These are phyloP conservation scores for Linnemannia hyalina DNA, from an alignment of 192 early-diverging fungal species.

Conservation along the genomic window DNA sequence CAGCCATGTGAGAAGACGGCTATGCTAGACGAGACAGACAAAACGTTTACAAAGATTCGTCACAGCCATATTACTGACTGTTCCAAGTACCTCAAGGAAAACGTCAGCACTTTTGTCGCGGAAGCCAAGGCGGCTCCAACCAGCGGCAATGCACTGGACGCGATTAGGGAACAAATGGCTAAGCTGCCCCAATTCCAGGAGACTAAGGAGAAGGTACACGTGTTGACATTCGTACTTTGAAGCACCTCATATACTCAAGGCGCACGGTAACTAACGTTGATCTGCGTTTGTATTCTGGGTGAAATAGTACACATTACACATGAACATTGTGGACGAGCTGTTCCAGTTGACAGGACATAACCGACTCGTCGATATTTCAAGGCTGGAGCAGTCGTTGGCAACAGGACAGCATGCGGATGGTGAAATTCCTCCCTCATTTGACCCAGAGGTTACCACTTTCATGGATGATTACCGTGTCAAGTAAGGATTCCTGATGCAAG, in stretches of 20 bases:
- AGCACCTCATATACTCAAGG: no score
- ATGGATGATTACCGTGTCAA: slow-evolving; percentile 76
- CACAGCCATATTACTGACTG: slow-evolving; percentile 89
- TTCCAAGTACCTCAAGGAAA: slow-evolving; percentile 75
- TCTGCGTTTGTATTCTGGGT: background rate
- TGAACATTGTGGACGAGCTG: slow-evolving; percentile 86
- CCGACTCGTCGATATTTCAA: slow-evolving; percentile 75
- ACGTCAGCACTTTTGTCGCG: slow-evolving; percentile 81
- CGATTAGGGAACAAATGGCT: slow-evolving; percentile 87
- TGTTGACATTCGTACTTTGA: background rate
- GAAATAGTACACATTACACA: slow-evolving; percentile 67
- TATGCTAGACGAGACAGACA: slow-evolving; percentile 81
- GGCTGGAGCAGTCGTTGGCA: slow-evolving; percentile 79
- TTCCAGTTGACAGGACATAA: slow-evolving; percentile 77
- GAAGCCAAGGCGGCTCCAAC: slow-evolving; percentile 17
- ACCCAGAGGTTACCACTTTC: slow-evolving; percentile 81
- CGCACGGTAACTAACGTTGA: background rate
- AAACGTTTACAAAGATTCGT: slow-evolving; percentile 81
- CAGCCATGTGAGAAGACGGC: slow-evolving; percentile 62
- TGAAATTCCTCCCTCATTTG: slow-evolving; percentile 70
- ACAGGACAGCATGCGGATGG: slow-evolving; percentile 84
- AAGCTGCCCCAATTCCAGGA: slow-evolving; percentile 90
- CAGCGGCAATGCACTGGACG: slow-evolving; percentile 75
- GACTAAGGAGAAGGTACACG: slow-evolving; percentile 59
- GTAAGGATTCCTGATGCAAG: slow-evolving; percentile 15